phyloP scores from a whole-genome alignment of 257 asterid species.

The Echites panduratus region DNA sequence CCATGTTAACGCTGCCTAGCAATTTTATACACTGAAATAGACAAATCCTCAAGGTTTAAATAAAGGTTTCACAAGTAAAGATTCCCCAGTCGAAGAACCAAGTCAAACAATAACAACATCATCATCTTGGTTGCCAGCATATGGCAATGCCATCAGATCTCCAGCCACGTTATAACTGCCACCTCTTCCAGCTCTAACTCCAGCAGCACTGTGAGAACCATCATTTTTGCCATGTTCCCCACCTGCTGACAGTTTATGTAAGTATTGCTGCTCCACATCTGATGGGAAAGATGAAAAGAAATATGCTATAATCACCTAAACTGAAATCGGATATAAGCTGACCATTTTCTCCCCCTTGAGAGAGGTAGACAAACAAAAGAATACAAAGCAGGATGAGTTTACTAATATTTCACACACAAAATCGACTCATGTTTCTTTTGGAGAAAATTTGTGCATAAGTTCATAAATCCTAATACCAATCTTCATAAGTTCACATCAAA shows the following conservation, averaged over 20 bases:
- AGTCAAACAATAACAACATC: constrained; percentile 26
- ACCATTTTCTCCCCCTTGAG: background rate
- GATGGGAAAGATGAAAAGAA: background rate
- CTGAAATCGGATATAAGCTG: background rate
- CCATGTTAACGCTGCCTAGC: background rate
- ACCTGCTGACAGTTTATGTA: constrained; percentile 15
- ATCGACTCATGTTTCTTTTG: background rate
- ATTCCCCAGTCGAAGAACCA: background rate
- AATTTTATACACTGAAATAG: background rate
- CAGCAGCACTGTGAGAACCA: constrained; percentile 11
- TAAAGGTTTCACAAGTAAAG: background rate
- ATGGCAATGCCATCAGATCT: constrained; percentile 19
- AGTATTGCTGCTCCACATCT: constrained; percentile 44
- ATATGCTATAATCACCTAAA: background rate
- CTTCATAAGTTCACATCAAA: background rate
- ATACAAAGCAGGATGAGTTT: background rate
- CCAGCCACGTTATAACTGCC: constrained; percentile 29
- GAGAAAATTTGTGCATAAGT: background rate
- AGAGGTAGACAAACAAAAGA: background rate
- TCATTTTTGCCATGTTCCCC: constrained; percentile 10
- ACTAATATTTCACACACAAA: background rate
- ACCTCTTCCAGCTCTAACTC: constrained; percentile 24
- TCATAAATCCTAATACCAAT: background rate
- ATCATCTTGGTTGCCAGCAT: constrained; percentile 26
- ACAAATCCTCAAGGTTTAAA: background rate